phyloP scores from a whole-genome alignment of 108 stramenopile species.

The Fragilaria crotonensis region DNA sequence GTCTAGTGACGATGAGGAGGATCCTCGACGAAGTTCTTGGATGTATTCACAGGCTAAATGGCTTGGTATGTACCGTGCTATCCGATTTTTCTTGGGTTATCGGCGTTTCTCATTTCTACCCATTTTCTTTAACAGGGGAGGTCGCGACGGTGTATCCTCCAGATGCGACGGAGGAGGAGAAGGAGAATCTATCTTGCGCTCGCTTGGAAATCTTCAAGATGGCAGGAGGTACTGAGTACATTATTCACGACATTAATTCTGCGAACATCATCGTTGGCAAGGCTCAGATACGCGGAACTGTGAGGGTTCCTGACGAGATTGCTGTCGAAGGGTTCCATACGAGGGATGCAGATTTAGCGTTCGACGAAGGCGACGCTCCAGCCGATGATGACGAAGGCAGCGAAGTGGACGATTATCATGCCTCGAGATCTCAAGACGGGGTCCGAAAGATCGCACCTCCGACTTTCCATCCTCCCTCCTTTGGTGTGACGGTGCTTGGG shows the following conservation, averaged over 20 bases:
- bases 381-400: background rate
- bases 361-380: background rate
- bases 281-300: conserved; percentile 53
- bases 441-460: conserved; percentile 28
- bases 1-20: conserved; percentile 2
- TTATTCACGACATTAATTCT: conserved; percentile 60
- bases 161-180: conserved; percentile 37
- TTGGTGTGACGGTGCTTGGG: conserved; percentile 89
- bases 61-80: conserved; percentile 10
- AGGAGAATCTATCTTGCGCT: conserved; percentile 22
- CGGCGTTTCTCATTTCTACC: background rate
- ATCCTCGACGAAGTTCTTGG: conserved; percentile 12
- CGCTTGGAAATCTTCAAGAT: conserved; percentile 67
- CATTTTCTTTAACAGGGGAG: conserved; percentile 24
- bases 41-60: conserved; percentile 33
- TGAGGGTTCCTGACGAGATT: conserved; percentile 68
- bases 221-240: conserved; percentile 67
- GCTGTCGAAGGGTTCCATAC: conserved; percentile 53
- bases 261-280: conserved; percentile 63
- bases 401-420: background rate
- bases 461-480: conserved; percentile 84
- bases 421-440: background rate
- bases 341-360: background rate
- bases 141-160: conserved; percentile 52
- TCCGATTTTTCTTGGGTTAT: background rate